These are phyloP conservation scores for Solanum tarijense DNA, from an alignment of 257 asterid species.

Conservation along the genomic window DNA sequence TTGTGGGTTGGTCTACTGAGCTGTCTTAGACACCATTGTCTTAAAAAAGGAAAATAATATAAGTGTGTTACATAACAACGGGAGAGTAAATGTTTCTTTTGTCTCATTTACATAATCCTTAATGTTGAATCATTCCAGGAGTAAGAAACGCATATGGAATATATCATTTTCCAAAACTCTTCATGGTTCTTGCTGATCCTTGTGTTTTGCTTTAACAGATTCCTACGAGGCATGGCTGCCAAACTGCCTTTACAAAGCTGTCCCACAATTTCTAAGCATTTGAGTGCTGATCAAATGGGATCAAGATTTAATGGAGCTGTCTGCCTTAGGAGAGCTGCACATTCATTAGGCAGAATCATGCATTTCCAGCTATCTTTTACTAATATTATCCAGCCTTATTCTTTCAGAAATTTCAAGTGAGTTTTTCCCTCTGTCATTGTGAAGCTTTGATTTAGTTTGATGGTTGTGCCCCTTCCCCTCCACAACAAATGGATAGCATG, in stretches of 20 bases:
- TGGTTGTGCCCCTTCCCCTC: constrained; percentile 1
- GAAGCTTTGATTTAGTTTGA: not conserved
- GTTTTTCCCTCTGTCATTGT: not conserved
- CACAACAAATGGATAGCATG: not conserved
- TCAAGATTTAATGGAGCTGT: not conserved
- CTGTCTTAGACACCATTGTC: not conserved
- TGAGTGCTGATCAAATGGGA: not conserved
- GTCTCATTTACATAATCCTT: not conserved
- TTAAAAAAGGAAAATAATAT: not conserved
- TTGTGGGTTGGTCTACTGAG: not conserved
- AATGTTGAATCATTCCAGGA: not conserved
- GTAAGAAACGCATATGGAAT: not conserved
- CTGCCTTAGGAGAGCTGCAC: constrained; percentile 11
- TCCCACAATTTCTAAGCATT: not conserved
- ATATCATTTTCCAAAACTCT: not conserved
- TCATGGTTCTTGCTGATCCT: not conserved
- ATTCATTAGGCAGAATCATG: constrained; percentile 1
- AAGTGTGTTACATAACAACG: not conserved
- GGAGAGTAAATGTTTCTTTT: not conserved
- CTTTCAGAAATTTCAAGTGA: constrained; percentile 11
- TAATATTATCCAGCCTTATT: constrained; percentile 4
- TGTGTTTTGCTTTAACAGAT: not conserved
- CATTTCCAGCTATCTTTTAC: constrained; percentile 5
- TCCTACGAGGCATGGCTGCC: not conserved
- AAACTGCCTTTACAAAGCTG: not conserved